phyloP scores from a whole-genome alignment of 1,284 basidiomycete genomes.

The Trichosporon faecale region DNA sequence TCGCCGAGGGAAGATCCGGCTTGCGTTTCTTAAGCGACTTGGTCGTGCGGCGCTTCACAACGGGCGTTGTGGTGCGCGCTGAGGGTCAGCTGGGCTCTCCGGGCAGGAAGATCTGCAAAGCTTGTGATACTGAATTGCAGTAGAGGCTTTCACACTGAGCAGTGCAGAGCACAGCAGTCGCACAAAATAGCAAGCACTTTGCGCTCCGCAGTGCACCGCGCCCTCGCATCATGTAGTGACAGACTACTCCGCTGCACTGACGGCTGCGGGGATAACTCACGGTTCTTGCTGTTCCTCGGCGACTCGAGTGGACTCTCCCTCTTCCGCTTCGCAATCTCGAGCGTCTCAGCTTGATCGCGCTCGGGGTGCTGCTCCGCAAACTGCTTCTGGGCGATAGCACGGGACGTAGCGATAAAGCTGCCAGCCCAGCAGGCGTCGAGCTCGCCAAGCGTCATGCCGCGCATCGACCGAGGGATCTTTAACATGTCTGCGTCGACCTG shows the following conservation, averaged over 20 bases:
- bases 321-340: slow-evolving; percentile 7
- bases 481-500: slow-evolving; percentile 49
- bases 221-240: no score
- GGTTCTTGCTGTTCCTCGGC: slow-evolving; percentile 23
- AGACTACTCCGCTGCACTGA: no score
- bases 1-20: slow-evolving; percentile 17
- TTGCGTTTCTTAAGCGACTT: slow-evolving; percentile 18
- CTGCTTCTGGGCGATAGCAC: slow-evolving; percentile 37
- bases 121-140: no score
- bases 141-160: no score
- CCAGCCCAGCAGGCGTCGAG: slow-evolving; percentile 48
- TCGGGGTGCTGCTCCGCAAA: slow-evolving; percentile 29
- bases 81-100: not conserved
- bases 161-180: no score
- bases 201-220: no score
- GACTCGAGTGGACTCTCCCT: not conserved
- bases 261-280: slow-evolving; percentile 11
- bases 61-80: slow-evolving; percentile 9
- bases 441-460: slow-evolving; percentile 46
- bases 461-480: slow-evolving; percentile 45
- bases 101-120: no score
- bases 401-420: slow-evolving; percentile 42
- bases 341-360: slow-evolving; percentile 25
- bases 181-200: no score
- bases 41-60: slow-evolving; percentile 15